phyloP scores from a whole-genome alignment of 139 green algal genomes.

The Parachlorella kessleri region DNA sequence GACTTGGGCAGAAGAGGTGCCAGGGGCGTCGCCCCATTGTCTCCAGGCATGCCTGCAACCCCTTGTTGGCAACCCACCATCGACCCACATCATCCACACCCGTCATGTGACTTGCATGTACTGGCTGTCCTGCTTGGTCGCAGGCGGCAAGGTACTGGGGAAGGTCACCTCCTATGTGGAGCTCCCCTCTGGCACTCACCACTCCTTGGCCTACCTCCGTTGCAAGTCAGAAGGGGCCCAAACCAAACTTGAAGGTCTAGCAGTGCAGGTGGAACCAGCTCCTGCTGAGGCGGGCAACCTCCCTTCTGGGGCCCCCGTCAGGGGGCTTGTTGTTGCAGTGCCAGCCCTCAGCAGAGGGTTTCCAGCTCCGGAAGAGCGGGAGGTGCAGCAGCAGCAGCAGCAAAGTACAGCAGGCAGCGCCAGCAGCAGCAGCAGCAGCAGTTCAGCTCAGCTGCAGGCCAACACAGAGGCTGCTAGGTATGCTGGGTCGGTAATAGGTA shows the following conservation, averaged over 20 bases:
- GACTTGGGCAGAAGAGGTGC: too few species aligned
- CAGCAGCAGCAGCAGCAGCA: background rate
- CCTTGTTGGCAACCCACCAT: too few species aligned
- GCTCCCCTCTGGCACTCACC: slow-evolving; percentile 31
- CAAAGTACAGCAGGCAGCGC: background rate
- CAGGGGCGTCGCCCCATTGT: background rate
- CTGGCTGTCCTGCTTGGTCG: too few species aligned
- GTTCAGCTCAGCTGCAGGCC: background rate
- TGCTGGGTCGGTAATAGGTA: background rate
- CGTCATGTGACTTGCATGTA: too few species aligned
- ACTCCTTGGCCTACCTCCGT: slow-evolving; percentile 64
- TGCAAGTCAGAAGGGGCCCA: slow-evolving; percentile 44
- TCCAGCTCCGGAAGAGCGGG: slow-evolving; percentile 1
- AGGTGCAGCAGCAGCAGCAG: background rate
- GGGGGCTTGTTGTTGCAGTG: slow-evolving; percentile 4
- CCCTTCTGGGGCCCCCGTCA: background rate
- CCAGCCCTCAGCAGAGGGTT: slow-evolving; percentile 5
- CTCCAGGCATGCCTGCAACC: too few species aligned
- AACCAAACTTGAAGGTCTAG: slow-evolving; percentile 42
- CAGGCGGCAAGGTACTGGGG: slow-evolving; percentile 34
- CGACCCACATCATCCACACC: too few species aligned
- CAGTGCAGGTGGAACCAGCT: background rate
- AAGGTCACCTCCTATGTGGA: slow-evolving; percentile 42
- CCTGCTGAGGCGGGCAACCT: background rate
- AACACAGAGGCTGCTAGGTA: background rate